Percentiles rank a stretch among this genome's conserved stretches.
Conservation (phyloP, 345 rosid species). For the Odontarrhena argentea region DNA sequence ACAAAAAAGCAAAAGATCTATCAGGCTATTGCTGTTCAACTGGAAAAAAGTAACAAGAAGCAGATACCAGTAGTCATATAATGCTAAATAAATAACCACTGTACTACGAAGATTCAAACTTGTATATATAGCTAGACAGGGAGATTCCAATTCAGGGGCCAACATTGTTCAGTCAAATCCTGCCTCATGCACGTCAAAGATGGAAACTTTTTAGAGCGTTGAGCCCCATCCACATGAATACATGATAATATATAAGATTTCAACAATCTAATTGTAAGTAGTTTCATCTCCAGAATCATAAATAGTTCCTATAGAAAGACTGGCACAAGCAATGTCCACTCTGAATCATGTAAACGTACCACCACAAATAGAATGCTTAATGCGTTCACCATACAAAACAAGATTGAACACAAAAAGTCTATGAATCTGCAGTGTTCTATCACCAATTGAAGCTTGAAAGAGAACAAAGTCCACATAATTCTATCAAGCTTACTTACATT, state of each 20-base stretch:
- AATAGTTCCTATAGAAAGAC: background rate
- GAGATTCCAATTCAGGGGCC: background rate
- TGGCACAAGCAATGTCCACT: background rate
- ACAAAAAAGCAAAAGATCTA: constrained; percentile 1
- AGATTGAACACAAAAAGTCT: background rate
- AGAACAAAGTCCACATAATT: background rate
- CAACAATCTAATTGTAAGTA: background rate
- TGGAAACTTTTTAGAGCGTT: background rate
- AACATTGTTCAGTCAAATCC: background rate
- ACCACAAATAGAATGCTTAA: background rate
- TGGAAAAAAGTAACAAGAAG: constrained; percentile 1
- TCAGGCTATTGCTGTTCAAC: background rate
- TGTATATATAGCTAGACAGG: background rate
- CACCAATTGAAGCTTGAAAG: background rate
- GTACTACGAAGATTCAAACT: background rate
- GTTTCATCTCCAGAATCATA: background rate
- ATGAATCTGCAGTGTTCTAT: background rate
- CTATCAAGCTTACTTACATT: background rate
- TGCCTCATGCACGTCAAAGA: constrained; percentile 15
- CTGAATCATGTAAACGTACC: background rate
- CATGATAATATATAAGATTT: constrained; percentile 1
- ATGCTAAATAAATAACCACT: background rate
- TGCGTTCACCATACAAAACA: background rate
- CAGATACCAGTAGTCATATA: background rate
- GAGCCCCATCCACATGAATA: background rate